Percentiles rank a stretch among this genome's conserved stretches.
Conservation (phyloP, 1,284 basidiomycete species). For the Apiotrichum mycotoxinovorans region DNA sequence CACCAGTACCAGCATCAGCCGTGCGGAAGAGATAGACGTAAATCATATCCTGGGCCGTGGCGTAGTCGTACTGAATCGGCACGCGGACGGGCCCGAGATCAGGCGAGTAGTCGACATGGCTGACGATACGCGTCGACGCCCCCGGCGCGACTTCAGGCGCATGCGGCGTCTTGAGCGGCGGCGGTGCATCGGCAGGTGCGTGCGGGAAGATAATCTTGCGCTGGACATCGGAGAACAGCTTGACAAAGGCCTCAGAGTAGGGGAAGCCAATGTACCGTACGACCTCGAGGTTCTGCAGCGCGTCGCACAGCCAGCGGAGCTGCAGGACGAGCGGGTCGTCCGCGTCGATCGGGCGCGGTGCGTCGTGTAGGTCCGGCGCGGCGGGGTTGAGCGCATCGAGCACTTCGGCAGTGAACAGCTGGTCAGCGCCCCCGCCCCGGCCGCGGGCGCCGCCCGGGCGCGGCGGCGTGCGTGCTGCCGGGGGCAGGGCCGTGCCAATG, state of each 20-base stretch:
- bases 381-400: neutral
- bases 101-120: neutral
- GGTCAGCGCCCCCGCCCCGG: neutral
- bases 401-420: neutral
- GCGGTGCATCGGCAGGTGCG: neutral
- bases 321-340: neutral
- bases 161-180: neutral
- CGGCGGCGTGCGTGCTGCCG: neutral
- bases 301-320: slow-evolving; percentile 2
- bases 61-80: slow-evolving; percentile 1
- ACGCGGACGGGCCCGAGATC: neutral
- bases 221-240: neutral
- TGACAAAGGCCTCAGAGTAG: neutral
- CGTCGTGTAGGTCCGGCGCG: neutral
- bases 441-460: neutral
- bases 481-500: neutral
- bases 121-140: neutral
- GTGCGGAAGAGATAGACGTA: neutral
- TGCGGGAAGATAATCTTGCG: slow-evolving; percentile 1
- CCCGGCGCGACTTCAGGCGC: neutral
- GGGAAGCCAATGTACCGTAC: slow-evolving; percentile 1
- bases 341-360: neutral
- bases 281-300: slow-evolving; percentile 2
- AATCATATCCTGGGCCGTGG: neutral
- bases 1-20: neutral